Conservation (phyloP, 2,329 filamentous ascomycete species). For the Alternaria conjuncta region DNA sequence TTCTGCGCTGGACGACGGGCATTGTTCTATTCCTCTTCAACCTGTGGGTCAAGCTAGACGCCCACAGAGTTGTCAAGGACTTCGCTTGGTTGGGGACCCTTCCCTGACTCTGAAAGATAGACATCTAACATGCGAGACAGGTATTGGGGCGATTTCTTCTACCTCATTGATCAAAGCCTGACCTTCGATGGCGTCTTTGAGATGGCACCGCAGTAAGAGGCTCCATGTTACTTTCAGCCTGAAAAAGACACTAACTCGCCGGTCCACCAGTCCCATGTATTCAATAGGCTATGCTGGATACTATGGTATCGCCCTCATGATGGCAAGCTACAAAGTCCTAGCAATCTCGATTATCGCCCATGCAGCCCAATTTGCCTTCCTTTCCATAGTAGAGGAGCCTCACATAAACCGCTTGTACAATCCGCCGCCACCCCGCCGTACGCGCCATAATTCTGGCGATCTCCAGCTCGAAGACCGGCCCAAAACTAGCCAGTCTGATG, state of each 20-base stretch:
- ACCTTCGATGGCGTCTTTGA: constrained; percentile 99
- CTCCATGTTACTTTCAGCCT: neutral
- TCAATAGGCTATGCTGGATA: constrained; percentile 84
- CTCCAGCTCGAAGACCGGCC: constrained; percentile 50
- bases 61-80: constrained; percentile 96
- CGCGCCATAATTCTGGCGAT: constrained; percentile 53
- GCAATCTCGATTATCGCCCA: constrained; percentile 97
- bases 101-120: neutral
- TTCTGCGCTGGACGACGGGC: constrained; percentile 79
- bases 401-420: constrained; percentile 99
- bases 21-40: constrained; percentile 88
- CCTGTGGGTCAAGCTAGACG: constrained; percentile 97
- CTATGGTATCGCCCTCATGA: constrained; percentile 98
- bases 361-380: constrained; percentile 90
- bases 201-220: constrained; percentile 75
- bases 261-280: constrained; percentile 19
- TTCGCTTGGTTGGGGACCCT: constrained; percentile 74
- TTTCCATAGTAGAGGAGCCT: constrained; percentile 90
- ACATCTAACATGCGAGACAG: neutral
- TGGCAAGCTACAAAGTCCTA: constrained; percentile 94
- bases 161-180: constrained; percentile 94
- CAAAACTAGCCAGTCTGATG: constrained; percentile 45
- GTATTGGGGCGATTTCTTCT: constrained; percentile 99
- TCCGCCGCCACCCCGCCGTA: constrained; percentile 77
- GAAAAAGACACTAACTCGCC: constrained; percentile 8